Conservation (phyloP, 805 yeast species). For the Peterozyma toletana region DNA sequence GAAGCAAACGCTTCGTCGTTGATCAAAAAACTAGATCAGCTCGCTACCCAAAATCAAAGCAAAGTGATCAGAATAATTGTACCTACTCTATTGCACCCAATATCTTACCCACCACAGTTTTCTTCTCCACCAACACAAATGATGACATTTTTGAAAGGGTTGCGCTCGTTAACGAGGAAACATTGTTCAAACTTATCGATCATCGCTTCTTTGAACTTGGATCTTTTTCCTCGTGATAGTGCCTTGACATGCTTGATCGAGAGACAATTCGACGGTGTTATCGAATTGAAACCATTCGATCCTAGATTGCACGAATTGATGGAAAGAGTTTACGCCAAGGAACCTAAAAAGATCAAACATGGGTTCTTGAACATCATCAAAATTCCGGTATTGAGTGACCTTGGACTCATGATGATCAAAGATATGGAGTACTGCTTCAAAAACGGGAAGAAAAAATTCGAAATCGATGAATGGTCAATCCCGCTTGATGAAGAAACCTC, state of each 20-base stretch:
- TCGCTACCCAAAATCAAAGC: conserved; percentile 32
- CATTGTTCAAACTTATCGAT: conserved; percentile 39
- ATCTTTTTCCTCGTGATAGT: conserved; percentile 51
- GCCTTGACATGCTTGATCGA: conserved; percentile 47
- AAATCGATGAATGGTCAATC: conserved; percentile 92
- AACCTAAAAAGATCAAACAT: conserved; percentile 73
- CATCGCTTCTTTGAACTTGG: conserved; percentile 52
- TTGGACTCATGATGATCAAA: conserved; percentile 74
- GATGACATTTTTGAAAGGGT: conserved; percentile 52
- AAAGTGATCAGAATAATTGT: conserved; percentile 58
- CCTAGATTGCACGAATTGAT: conserved; percentile 61
- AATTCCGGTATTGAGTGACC: conserved; percentile 62
- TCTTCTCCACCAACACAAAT: conserved; percentile 35
- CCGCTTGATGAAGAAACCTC: conserved; percentile 84
- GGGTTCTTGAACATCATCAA: conserved; percentile 77
- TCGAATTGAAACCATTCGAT: conserved; percentile 76
- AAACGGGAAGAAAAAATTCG: conserved; percentile 77
- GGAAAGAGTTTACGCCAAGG: conserved; percentile 62
- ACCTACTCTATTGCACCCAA: conserved; percentile 79
- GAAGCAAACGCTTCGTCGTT: conserved; percentile 14
- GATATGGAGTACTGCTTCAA: conserved; percentile 79
- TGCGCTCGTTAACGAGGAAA: conserved; percentile 46
- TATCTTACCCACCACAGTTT: conserved; percentile 49
- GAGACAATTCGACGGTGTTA: conserved; percentile 53
- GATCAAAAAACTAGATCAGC: conserved; percentile 33